Base-by-base conservation (phyloP, 73 alveolate species). In the Durusdinium trenchii region DNA sequence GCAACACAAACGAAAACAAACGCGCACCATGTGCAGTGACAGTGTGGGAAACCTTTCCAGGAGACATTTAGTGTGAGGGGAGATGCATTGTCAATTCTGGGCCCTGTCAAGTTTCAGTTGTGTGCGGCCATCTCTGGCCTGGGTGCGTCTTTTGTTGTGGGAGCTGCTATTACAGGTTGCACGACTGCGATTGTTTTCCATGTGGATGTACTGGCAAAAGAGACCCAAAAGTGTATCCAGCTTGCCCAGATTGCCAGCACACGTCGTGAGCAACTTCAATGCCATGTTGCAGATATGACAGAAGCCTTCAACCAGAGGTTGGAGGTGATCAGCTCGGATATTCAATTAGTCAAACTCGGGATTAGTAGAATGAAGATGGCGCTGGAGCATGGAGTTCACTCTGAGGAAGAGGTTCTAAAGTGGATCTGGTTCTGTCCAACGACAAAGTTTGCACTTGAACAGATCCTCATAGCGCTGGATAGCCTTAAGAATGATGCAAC, bases 31-130 rank as follows among this genome's bases (percentile, higher is more conserved):
- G 26, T 47, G 26, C 23, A 51, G 86, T 26, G 54, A 40, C 28
- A 75, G 51, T 36, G 86, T 42, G 52, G 86, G 52, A n/a, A 75
- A 42, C 26, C 12, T 75, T 38, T 42, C 35, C 36, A 28, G 86
- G 52, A n/a, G 86, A 51, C 86, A 35, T 75, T 75, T 51, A 75
- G 40, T 26, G 86, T 26, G 86, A n/a, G n/a, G n/a, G n/a, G n/a
- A n/a, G n/a, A n/a, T n/a, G n/a, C n/a, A n/a, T n/a, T 75, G 86
- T 75, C 86, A 47, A 75, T 75, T 47, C 86, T 75, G 18, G 86
- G 86, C 86, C 86, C 86, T 51, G 36, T 75, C 52, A 75, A 75
- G 86, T 75, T 75, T 40, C 86, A 75, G 40, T 6, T 42, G 14
- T 75, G 86, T 75, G 51, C 54, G 26, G 51, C 51, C 30, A 5